These are phyloP conservation scores for Aspergillus amoenus DNA, from an alignment of 2,329 filamentous ascomycete genomes.

Conservation along the genomic window DNA sequence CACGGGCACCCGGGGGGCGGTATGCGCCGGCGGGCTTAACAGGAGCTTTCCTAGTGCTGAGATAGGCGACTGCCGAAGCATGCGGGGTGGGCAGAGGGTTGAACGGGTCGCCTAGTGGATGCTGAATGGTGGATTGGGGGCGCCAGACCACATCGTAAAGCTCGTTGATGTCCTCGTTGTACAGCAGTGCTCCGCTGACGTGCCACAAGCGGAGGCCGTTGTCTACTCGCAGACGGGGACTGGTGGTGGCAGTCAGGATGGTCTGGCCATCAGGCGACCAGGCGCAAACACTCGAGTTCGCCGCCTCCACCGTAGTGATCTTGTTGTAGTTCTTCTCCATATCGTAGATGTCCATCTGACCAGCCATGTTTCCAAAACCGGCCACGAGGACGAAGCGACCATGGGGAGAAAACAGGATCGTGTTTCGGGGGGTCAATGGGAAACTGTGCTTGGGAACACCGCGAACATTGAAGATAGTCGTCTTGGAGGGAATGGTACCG, in stretches of 20 bases:
- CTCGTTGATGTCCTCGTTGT: conserved; percentile 92
- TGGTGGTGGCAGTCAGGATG: conserved; percentile 96
- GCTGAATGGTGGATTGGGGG: conserved; percentile 64
- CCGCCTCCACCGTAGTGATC: conserved; percentile 88
- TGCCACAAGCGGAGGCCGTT: conserved; percentile 97
- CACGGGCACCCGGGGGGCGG: conserved; percentile 88
- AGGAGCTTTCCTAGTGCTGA: conserved; percentile 86
- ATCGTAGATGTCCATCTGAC: conserved; percentile 97
- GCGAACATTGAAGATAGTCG: conserved; percentile 92
- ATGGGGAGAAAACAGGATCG: conserved; percentile 89
- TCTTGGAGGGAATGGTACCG: conserved; percentile 98
- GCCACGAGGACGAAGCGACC: conserved; percentile 91
- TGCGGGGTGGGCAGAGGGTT: conserved; percentile 74
- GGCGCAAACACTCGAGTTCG: conserved; percentile 92
- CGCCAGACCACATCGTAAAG: conserved; percentile 90
- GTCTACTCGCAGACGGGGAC: conserved; percentile 89
- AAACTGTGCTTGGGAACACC: conserved; percentile 83
- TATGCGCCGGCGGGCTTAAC: conserved; percentile 98
- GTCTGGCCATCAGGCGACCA: conserved; percentile 97
- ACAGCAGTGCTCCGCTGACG: conserved; percentile 83
- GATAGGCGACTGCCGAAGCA: conserved; percentile 74
- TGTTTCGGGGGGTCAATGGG: conserved; percentile 85
- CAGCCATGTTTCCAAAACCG: conserved; percentile 94
- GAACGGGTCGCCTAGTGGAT: conserved; percentile 69
- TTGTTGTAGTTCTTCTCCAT: conserved; percentile 91